Conservation (phyloP, 2,329 filamentous ascomycete species). For the Penicillium sp. region DNA sequence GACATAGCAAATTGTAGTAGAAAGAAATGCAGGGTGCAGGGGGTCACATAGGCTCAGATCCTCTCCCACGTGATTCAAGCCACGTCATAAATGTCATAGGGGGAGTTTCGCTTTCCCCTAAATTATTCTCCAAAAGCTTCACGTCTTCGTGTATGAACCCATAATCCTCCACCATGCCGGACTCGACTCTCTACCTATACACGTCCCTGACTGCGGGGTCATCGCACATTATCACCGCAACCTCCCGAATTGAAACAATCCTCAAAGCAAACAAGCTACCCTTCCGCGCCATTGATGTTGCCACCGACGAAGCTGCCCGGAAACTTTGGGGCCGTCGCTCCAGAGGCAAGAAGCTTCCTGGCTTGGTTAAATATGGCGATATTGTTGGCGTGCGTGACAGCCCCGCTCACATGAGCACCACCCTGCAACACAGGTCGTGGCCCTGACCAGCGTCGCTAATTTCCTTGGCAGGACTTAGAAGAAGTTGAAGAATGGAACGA, state of each 20-base stretch:
- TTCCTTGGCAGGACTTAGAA: constrained; percentile 70
- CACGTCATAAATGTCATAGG: constrained; percentile 9
- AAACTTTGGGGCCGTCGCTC: constrained; percentile 85
- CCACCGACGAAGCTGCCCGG: constrained; percentile 83
- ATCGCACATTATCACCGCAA: constrained; percentile 94
- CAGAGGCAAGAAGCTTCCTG: constrained; percentile 85
- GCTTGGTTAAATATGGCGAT: constrained; percentile 80
- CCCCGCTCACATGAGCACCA: background rate
- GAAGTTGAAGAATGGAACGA: constrained; percentile 99
- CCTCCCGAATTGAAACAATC: constrained; percentile 93
- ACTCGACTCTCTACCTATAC: constrained; percentile 82
- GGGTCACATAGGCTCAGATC: background rate
- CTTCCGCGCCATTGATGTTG: constrained; percentile 88
- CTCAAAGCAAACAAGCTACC: constrained; percentile 91
- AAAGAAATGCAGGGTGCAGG: background rate
- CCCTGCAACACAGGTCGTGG: background rate
- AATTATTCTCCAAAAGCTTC: background rate
- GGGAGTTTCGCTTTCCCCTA: background rate
- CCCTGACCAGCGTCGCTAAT: background rate
- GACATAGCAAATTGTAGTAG: background rate
- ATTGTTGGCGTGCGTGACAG: constrained; percentile 74
- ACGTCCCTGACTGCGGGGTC: constrained; percentile 94
- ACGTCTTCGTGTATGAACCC: background rate
- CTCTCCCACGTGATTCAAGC: constrained; percentile 12
- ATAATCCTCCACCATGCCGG: constrained; percentile 34